Evolutionary conservation across 164 flowering plant genomes (phyloP).

Genomic region (Euptelea pleiosperma): DNA sequence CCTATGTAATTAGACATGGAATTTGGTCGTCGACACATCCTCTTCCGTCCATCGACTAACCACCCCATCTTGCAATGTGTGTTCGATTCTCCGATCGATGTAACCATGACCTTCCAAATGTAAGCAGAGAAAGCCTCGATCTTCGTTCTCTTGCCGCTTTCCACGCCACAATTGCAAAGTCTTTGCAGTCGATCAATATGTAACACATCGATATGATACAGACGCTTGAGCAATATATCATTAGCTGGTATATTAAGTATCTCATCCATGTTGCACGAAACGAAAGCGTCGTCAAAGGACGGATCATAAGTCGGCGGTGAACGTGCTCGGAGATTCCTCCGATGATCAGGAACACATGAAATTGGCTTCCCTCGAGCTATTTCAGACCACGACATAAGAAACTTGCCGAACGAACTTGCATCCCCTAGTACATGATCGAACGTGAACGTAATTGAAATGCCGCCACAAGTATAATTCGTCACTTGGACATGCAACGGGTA

Average conservation of each 20-base stretch:
- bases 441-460: conserved; percentile 42
- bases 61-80: conserved; percentile 50
- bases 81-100: conserved; percentile 20
- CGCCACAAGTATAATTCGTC: conserved; percentile 38
- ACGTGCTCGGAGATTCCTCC: conserved; percentile 35
- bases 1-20: conserved; percentile 45
- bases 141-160: conserved; percentile 38
- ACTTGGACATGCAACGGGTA: conserved; percentile 43
- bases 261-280: conserved; percentile 40
- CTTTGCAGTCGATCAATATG: conserved; percentile 33
- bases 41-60: conserved; percentile 45
- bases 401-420: conserved; percentile 47
- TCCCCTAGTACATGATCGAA: conserved; percentile 60
- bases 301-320: conserved; percentile 37
- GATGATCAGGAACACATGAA: conserved; percentile 41
- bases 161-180: conserved; percentile 19
- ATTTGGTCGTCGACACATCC: conserved; percentile 13
- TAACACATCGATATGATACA: conserved; percentile 36
- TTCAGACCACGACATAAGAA: conserved; percentile 48
- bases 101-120: conserved; percentile 47
- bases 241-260: conserved; percentile 32
- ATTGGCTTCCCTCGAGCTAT: conserved; percentile 27
- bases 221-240: conserved; percentile 33
- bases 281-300: conserved; percentile 32
- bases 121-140: conserved; percentile 62